Evolutionary conservation across 2,329 filamentous ascomycete species (phyloP).

Genomic region (Penicillium brasilianum): DNA sequence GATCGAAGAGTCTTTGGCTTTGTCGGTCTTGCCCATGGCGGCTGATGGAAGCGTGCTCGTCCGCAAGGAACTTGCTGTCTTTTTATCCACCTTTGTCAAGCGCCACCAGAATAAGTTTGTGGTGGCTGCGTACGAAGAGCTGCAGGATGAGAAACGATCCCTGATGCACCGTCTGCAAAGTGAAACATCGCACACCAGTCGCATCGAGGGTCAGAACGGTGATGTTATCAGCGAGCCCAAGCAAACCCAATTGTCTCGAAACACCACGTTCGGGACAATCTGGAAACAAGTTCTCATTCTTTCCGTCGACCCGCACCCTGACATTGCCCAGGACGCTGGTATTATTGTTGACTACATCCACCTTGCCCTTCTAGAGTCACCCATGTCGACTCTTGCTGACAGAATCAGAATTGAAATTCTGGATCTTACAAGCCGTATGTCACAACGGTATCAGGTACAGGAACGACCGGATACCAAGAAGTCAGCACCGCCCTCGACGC

Average conservation of each 20-base stretch:
- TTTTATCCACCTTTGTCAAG: conserved; percentile 88
- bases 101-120: conserved; percentile 92
- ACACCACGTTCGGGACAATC: conserved; percentile 88
- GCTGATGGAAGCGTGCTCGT: conserved; percentile 95
- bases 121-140: conserved; percentile 88
- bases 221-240: conserved; percentile 35
- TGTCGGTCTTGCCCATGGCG: conserved; percentile 86
- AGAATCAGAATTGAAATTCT: conserved; percentile 70
- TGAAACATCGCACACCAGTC: conserved; percentile 29
- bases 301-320: conserved; percentile 91
- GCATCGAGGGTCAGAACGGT: conserved; percentile 29
- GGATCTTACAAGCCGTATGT: conserved; percentile 41
- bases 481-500: conserved; percentile 49
- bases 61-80: conserved; percentile 88
- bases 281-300: conserved; percentile 94
- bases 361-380: conserved; percentile 75
- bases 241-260: conserved; percentile 64
- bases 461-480: conserved; percentile 44
- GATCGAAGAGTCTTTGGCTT: conserved; percentile 88
- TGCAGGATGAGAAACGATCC: conserved; percentile 80
- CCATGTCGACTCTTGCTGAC: conserved; percentile 72
- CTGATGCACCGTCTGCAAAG: conserved; percentile 58
- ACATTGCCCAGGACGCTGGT: conserved; percentile 83
- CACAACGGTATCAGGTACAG: conserved; percentile 46
- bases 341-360: conserved; percentile 88